These are phyloP conservation scores for Penicillium sp. DNA, from an alignment of 2,329 filamentous ascomycete genomes.

Conservation along the genomic window DNA sequence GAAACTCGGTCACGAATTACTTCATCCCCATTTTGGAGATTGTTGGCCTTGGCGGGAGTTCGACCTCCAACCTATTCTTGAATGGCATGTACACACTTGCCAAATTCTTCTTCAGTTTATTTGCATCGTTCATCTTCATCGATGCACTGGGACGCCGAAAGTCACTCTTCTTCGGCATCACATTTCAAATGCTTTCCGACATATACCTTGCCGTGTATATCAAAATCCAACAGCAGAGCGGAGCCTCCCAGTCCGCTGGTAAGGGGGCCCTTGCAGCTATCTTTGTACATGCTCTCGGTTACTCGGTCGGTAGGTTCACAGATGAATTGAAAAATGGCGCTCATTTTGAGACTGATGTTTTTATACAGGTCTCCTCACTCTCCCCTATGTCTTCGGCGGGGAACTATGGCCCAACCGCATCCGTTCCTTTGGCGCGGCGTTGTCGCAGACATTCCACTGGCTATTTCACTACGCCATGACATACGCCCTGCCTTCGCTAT, in stretches of 20 bases:
- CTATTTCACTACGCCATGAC: slow-evolving; percentile 42
- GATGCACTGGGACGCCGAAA: slow-evolving; percentile 43
- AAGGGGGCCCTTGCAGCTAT: slow-evolving; percentile 42
- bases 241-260: slow-evolving; percentile 24
- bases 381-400: slow-evolving; percentile 45
- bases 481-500: slow-evolving; percentile 33
- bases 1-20: slow-evolving; percentile 44
- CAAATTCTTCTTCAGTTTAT: slow-evolving; percentile 42
- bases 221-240: slow-evolving; percentile 31
- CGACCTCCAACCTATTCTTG: slow-evolving; percentile 35
- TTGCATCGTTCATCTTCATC: slow-evolving; percentile 45
- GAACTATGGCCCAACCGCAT: slow-evolving; percentile 47
- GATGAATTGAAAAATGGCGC: background rate
- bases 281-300: slow-evolving; percentile 46
- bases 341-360: background rate
- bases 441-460: slow-evolving; percentile 42
- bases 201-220: slow-evolving; percentile 43
- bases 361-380: slow-evolving; percentile 26
- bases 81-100: slow-evolving; percentile 42
- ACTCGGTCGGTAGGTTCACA: slow-evolving; percentile 29
- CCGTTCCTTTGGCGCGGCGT: slow-evolving; percentile 42
- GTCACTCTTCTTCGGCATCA: slow-evolving; percentile 36
- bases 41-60: slow-evolving; percentile 30
- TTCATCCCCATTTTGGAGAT: slow-evolving; percentile 42
- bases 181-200: slow-evolving; percentile 40